phyloP scores from a whole-genome alignment of 768 basidiomycete genomes.

The Tremella mesenterica region DNA sequence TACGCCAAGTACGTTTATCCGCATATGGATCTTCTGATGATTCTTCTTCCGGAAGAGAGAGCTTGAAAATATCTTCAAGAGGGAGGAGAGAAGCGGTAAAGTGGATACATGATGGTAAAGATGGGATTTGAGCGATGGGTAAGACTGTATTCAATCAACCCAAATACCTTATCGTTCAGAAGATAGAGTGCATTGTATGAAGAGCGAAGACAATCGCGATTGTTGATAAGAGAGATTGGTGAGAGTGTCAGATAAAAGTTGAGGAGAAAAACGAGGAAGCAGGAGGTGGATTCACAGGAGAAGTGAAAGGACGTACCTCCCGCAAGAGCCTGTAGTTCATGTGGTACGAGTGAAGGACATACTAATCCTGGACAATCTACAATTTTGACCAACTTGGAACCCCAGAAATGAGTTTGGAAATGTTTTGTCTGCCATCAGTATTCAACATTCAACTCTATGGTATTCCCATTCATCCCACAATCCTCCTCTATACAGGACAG shows the following conservation, averaged over 20 bases:
- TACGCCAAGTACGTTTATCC: conserved; percentile 73
- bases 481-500: no score
- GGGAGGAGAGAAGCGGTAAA: conserved; percentile 62
- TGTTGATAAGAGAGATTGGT: no score
- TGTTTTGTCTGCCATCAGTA: conserved; percentile 80
- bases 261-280: no score
- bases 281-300: background rate
- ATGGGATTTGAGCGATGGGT: conserved; percentile 70
- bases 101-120: conserved; percentile 57
- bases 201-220: no score
- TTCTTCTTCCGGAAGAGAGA: conserved; percentile 52
- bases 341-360: conserved; percentile 54
- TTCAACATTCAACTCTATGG: background rate
- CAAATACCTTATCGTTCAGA: background rate
- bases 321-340: conserved; percentile 35
- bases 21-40: conserved; percentile 44
- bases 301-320: conserved; percentile 27
- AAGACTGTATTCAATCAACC: conserved; percentile 62
- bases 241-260: no score
- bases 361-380: conserved; percentile 98
- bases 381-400: conserved; percentile 59
- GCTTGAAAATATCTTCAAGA: conserved; percentile 60
- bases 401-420: conserved; percentile 89
- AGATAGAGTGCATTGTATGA: no score
- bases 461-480: background rate